Base-by-base conservation (phyloP, 225 moss, liverwort and hornwort genomes). In the Antitrichia curtipendula region DNA sequence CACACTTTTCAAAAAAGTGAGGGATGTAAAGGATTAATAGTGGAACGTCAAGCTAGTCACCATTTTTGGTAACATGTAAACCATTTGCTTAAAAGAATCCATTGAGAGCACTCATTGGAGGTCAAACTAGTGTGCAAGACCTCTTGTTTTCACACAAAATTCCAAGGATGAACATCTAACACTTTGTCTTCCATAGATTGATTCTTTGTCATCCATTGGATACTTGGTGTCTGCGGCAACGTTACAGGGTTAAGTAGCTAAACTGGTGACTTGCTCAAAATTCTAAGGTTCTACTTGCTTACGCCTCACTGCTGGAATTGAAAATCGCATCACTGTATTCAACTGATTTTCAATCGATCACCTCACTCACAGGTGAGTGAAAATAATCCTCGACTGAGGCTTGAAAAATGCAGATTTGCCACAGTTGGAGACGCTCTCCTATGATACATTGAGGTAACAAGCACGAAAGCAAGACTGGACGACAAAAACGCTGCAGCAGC, bases 11-110 rank as follows among this genome's bases (percentile, higher is more conserved):
- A 43, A 43, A 28, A 40, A 41, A 70, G 0, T 23, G 2, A 5
- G 4, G 38, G 41, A 25, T 70, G 25, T 27, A 70, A 28, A 71
- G 28, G 13, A 17, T 43, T 72, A 27, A 27, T 2, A 6, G 0
- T 45, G 0, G 6, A 45, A 5, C 0, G 0, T 1, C 5, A 28
- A 16, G n/a, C n/a, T 7, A 45, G 28, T 71, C 25, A 71, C 45
- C 28, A 5, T 71, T 45, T 10, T 9, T 5, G 8, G 5, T 41
- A 23, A 15, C 0, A 2, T 65, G 19, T 65, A 11, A n/a, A 21
- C 16, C 41, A 25, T 70, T 70, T 27, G 41, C 38, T 70, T 29
- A 16, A 23, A 8, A 24, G 40, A 40, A 40, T 24, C 40, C 1
- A 45, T n/a, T n/a, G n/a, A 45, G 5, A 24, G 8, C 7, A 12